Percentiles rank a stretch among this genome's conserved stretches.
Evolutionary conservation across 2,329 filamentous ascomycete species (phyloP).

Genomic region (Cladorrhinum sp.): DNA sequence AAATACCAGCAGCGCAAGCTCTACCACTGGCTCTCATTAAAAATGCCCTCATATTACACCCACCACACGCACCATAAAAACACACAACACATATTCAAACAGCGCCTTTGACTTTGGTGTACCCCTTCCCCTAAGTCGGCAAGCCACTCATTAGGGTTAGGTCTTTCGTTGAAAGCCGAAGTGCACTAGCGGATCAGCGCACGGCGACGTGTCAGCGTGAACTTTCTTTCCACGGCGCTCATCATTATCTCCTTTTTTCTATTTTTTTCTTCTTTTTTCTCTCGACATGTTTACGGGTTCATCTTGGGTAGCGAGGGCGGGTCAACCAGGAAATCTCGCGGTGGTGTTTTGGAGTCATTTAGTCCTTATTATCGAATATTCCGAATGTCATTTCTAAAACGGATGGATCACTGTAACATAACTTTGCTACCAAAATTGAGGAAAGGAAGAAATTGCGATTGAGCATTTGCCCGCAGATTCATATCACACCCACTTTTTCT

Average conservation of each 20-base stretch:
- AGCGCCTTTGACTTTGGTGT: background rate
- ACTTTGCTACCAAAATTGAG: too few relatives aligned
- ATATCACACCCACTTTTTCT: background rate
- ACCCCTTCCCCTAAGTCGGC: background rate
- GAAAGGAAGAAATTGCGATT: too few relatives aligned
- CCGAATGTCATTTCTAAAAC: too few relatives aligned
- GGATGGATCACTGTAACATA: too few relatives aligned
- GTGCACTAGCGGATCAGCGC: background rate
- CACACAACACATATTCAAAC: background rate
- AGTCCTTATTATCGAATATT: background rate
- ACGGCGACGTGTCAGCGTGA: background rate
- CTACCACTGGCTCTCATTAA: slow-evolving; percentile 23
- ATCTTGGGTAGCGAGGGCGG: background rate
- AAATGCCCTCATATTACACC: background rate
- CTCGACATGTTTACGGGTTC: background rate
- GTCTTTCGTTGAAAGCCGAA: background rate
- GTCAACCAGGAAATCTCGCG: background rate
- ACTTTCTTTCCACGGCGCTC: background rate
- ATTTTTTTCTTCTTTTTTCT: background rate
- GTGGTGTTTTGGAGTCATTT: background rate
- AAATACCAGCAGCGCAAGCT: slow-evolving; percentile 15
- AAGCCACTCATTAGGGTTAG: background rate
- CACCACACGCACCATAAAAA: background rate
- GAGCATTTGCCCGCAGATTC: too few relatives aligned
- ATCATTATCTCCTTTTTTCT: background rate